Evolutionary conservation across 164 flowering plant species (phyloP).

Genomic region (Vitis cinerea): DNA sequence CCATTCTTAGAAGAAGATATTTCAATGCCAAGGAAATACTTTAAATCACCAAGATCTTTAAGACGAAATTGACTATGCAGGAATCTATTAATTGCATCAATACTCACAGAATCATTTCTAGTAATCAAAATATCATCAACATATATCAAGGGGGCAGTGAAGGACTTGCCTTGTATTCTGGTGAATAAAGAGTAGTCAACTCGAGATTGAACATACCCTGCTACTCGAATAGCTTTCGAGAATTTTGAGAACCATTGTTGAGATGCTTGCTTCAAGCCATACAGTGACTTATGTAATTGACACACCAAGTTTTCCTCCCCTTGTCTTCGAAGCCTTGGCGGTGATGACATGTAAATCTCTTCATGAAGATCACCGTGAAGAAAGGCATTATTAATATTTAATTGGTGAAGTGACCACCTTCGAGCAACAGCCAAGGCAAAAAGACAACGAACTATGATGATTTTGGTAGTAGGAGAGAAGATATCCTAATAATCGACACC

Average conservation of each 20-base stretch:
- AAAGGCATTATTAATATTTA: too few species aligned
- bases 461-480: too few species aligned
- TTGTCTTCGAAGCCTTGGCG: neutral
- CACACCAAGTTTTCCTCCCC: neutral
- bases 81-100: neutral
- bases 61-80: slow-evolving; percentile 3
- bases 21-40: neutral
- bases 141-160: too few species aligned
- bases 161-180: neutral
- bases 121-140: too few species aligned
- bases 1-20: neutral
- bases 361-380: too few species aligned
- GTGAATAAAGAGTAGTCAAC: neutral
- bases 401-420: too few species aligned
- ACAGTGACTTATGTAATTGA: neutral
- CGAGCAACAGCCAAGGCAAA: too few species aligned
- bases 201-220: neutral
- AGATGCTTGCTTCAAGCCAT: neutral
- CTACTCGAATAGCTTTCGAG: neutral
- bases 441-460: too few species aligned
- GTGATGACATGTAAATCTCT: too few species aligned
- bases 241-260: neutral
- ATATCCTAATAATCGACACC: too few species aligned
- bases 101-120: slow-evolving; percentile 2
- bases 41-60: neutral